Percentiles rank a stretch among this genome's conserved stretches.
phyloP scores from a whole-genome alignment of 2,329 filamentous ascomycete species.

The Cucurbitaria berberidis region DNA sequence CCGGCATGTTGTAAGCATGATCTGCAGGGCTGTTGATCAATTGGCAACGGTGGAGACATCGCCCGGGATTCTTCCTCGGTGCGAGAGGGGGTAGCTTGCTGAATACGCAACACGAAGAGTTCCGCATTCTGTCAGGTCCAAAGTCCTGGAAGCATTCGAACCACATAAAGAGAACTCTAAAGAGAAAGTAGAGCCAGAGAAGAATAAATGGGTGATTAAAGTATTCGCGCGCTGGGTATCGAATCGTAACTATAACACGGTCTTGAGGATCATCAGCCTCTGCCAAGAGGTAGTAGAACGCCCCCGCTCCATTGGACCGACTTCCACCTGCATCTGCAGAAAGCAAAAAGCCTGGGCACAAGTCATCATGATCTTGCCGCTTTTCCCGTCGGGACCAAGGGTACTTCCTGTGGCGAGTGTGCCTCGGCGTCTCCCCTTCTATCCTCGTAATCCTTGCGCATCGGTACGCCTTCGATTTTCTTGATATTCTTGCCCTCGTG shows the following conservation, averaged over 20 bases:
- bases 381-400: slow-evolving; percentile 24
- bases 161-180: background rate
- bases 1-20: slow-evolving; percentile 31
- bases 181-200: background rate
- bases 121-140: too few species aligned
- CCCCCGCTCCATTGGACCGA: background rate
- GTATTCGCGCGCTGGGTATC: background rate
- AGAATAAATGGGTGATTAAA: background rate
- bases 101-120: too few species aligned
- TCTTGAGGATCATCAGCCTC: background rate
- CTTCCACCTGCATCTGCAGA: background rate
- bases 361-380: slow-evolving; percentile 31
- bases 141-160: too few species aligned
- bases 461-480: slow-evolving; percentile 47
- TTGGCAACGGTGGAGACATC: slow-evolving; percentile 9
- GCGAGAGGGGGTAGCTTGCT: background rate
- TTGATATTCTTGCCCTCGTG: slow-evolving; percentile 65
- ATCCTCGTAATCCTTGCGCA: slow-evolving; percentile 32
- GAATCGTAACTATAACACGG: background rate
- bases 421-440: slow-evolving; percentile 30
- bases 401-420: slow-evolving; percentile 23
- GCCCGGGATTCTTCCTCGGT: slow-evolving; percentile 2
- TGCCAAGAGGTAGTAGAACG: background rate
- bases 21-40: slow-evolving; percentile 14
- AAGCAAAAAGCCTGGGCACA: slow-evolving; percentile 18